These are phyloP conservation scores for Colletotrichum ledebouriae DNA, from an alignment of 2,329 filamentous ascomycete genomes.

Conservation along the genomic window DNA sequence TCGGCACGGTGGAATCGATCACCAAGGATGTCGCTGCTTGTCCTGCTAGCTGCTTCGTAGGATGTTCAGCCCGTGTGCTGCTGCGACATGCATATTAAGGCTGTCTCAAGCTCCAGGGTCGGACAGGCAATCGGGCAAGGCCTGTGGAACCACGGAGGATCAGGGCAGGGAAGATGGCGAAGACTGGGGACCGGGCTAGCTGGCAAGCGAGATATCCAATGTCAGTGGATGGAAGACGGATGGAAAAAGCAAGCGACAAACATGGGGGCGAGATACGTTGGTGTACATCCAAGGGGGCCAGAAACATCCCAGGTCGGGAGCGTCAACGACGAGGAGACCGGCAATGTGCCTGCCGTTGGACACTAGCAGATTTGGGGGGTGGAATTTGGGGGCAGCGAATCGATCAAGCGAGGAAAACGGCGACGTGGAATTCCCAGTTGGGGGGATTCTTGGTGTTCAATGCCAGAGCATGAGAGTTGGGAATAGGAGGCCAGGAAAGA, in stretches of 20 bases:
- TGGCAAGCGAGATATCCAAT: constrained; percentile 42
- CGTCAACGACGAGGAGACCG: no score
- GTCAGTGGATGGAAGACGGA: constrained; percentile 33
- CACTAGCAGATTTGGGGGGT: no score
- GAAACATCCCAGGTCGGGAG: constrained; percentile 1
- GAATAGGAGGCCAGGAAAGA: not conserved
- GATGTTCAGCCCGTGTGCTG: constrained; percentile 36
- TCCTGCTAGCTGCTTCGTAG: constrained; percentile 22
- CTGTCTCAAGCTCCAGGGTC: constrained; percentile 41
- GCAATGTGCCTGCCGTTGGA: no score
- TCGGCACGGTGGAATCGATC: constrained; percentile 39
- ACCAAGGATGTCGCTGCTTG: constrained; percentile 41
- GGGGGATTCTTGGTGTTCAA: not conserved
- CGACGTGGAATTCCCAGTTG: constrained; percentile 14
- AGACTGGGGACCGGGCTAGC: constrained; percentile 40
- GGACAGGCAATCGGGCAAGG: constrained; percentile 37
- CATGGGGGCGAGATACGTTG: constrained; percentile 16
- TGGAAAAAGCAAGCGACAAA: constrained; percentile 31
- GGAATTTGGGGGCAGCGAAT: constrained; percentile 2
- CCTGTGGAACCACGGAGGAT: constrained; percentile 40
- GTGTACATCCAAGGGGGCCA: constrained; percentile 12
- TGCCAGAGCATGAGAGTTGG: no score
- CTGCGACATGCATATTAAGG: constrained; percentile 41
- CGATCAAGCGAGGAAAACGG: not conserved
- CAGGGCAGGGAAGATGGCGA: constrained; percentile 42